Conservation (phyloP, 768 basidiomycete species). For the Amanita thiersii region DNA sequence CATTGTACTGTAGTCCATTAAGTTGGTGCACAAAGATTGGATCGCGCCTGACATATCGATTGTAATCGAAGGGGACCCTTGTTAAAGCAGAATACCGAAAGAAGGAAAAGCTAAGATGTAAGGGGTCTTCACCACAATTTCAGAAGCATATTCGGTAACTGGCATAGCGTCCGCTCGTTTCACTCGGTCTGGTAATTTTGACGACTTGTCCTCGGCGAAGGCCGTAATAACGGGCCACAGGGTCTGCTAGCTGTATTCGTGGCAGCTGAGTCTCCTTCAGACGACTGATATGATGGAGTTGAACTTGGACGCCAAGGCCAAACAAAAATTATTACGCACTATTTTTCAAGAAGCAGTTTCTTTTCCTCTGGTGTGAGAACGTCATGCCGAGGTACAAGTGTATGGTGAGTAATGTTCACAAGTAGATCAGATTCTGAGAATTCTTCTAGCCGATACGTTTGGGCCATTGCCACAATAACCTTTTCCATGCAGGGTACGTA, state of each 20-base stretch:
- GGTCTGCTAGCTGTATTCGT: slow-evolving; percentile 92
- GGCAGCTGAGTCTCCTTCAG: slow-evolving; percentile 97
- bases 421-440: slow-evolving; percentile 95
- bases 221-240: slow-evolving; percentile 98
- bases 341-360: slow-evolving; percentile 78
- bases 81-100: no score
- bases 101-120: no score
- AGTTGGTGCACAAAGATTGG: no score
- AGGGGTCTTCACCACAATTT: no score
- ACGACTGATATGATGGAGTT: slow-evolving; percentile 49
- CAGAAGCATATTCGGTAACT: slow-evolving; percentile 90
- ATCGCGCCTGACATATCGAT: no score
- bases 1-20: no score
- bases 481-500: no score
- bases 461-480: slow-evolving; percentile 89
- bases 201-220: slow-evolving; percentile 93
- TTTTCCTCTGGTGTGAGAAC: slow-evolving; percentile 84
- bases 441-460: slow-evolving; percentile 84
- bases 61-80: no score
- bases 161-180: slow-evolving; percentile 91
- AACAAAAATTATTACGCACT: slow-evolving; percentile 51
- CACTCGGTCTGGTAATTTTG: slow-evolving; percentile 94
- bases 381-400: slow-evolving; percentile 89
- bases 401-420: slow-evolving; percentile 96
- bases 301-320: slow-evolving; percentile 8